Evolutionary conservation across 768 basidiomycete species (phyloP).

Genomic region (Hericium erinaceus): DNA sequence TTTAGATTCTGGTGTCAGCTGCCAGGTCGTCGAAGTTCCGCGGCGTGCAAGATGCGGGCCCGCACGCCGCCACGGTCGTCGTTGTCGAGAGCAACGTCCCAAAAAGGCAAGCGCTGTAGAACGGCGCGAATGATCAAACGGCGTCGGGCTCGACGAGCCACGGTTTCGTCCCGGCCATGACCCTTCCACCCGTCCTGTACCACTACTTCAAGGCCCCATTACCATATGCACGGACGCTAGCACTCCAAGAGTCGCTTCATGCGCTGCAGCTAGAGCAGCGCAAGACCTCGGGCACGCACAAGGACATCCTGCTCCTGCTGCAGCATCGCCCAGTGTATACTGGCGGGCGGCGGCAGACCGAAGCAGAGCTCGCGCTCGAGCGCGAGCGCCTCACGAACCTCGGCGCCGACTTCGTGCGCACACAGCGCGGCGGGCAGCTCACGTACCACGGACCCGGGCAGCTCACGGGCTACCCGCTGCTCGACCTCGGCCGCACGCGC

Average conservation of each 20-base stretch:
- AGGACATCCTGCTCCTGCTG: conserved; percentile 67
- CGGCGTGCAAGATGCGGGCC: not conserved
- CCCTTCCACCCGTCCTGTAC: conserved; percentile 58
- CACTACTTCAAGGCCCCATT: conserved; percentile 74
- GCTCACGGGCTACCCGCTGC: conserved; percentile 88
- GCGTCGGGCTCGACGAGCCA: too few species aligned
- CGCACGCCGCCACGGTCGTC: too few species aligned
- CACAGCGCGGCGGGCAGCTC: conserved; percentile 83
- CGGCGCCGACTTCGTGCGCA: conserved; percentile 82
- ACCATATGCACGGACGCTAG: conserved; percentile 61
- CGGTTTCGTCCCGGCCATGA: conserved; percentile 17
- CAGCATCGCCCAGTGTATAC: conserved; percentile 95
- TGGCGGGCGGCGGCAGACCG: conserved; percentile 78
- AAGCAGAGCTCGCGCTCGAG: conserved; percentile 50
- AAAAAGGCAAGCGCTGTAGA: too few species aligned
- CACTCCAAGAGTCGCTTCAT: conserved; percentile 66
- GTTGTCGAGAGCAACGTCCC: too few species aligned
- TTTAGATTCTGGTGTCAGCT: not conserved
- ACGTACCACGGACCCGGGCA: conserved; percentile 99
- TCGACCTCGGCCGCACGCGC: conserved; percentile 76
- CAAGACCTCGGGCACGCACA: conserved; percentile 29
- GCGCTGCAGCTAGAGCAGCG: conserved; percentile 49
- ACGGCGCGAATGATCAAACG: too few species aligned
- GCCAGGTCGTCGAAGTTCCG: not conserved
- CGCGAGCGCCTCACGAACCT: conserved; percentile 53